These are phyloP conservation scores for Darksidea phi DNA, from an alignment of 495 filamentous ascomycete species.

Conservation along the genomic window DNA sequence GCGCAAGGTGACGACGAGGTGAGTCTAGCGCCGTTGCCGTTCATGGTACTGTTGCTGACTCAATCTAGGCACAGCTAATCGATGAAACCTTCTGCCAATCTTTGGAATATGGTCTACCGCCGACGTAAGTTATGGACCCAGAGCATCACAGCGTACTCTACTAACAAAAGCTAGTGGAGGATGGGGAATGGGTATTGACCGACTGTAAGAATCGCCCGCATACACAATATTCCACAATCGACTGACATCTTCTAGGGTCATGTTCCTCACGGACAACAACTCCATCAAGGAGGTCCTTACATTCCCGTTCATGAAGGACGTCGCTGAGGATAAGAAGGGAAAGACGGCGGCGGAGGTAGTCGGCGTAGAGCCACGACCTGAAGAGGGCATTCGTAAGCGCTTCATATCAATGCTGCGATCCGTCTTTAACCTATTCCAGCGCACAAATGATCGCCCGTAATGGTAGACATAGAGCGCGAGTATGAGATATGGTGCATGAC, in stretches of 20 bases:
- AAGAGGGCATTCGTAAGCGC: constrained; percentile 67
- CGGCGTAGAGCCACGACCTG: constrained; percentile 60
- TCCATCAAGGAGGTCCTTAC: constrained; percentile 93
- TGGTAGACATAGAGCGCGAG: too few relatives aligned
- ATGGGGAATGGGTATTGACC: constrained; percentile 97
- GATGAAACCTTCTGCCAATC: constrained; percentile 90
- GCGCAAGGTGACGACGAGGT: constrained; percentile 94
- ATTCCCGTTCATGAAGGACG: constrained; percentile 85
- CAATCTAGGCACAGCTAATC: constrained; percentile 89
- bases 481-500: too few relatives aligned
- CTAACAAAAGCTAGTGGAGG: too few relatives aligned
- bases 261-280: constrained; percentile 72
- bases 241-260: background rate
- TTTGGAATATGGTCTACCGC: constrained; percentile 84
- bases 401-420: background rate
- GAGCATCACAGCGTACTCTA: too few relatives aligned
- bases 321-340: constrained; percentile 50
- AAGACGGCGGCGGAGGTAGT: constrained; percentile 66
- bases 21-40: too few relatives aligned
- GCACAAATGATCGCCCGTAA: constrained; percentile 6
- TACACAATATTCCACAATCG: too few relatives aligned
- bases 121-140: too few relatives aligned
- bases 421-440: background rate
- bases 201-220: constrained; percentile 84
- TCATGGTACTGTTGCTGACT: too few relatives aligned